These are phyloP conservation scores for Leucocoprinus sp. DNA, from an alignment of 768 basidiomycete genomes.

Conservation along the genomic window DNA sequence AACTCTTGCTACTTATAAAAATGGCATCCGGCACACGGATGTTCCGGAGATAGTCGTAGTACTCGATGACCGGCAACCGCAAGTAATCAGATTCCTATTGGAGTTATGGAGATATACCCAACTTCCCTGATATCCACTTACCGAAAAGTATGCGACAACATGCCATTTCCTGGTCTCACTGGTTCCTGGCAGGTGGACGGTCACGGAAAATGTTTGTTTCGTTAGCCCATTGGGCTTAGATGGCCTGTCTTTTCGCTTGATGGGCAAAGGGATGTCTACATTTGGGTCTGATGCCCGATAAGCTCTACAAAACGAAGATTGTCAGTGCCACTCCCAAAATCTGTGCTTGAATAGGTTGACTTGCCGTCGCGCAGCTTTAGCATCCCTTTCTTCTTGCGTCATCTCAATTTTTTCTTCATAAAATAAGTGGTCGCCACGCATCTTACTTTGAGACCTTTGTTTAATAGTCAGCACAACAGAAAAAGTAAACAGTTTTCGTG, in stretches of 20 bases:
- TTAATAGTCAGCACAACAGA: not conserved
- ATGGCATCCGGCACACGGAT: constrained; percentile 62
- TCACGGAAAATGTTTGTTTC: constrained; percentile 79
- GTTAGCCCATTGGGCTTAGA: constrained; percentile 76
- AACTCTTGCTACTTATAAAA: constrained; percentile 63
- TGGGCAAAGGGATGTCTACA: constrained; percentile 47
- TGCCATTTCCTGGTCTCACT: constrained; percentile 68
- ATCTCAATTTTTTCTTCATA: constrained; percentile 81
- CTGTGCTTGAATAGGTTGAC: constrained; percentile 11
- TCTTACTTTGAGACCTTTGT: constrained; percentile 73
- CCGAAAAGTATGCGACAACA: constrained; percentile 76
- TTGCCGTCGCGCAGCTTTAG: constrained; percentile 72
- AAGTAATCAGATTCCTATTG: constrained; percentile 59
- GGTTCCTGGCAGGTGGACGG: constrained; percentile 55
- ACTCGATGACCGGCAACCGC: constrained; percentile 63
- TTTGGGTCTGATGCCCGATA: constrained; percentile 54
- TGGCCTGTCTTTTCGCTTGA: constrained; percentile 68
- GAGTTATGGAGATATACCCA: constrained; percentile 9
- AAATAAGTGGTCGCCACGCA: constrained; percentile 77
- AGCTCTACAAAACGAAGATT: constrained; percentile 31
- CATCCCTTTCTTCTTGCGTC: constrained; percentile 70
- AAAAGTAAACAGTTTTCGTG: not conserved
- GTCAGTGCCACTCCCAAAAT: constrained; percentile 10
- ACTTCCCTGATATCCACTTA: constrained; percentile 24
- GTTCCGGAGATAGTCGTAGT: constrained; percentile 63